Percentiles rank a stretch among this genome's conserved stretches.
Evolutionary conservation across 306 rosid genomes (phyloP).

Genomic region (Styphnolobium japonicum): DNA sequence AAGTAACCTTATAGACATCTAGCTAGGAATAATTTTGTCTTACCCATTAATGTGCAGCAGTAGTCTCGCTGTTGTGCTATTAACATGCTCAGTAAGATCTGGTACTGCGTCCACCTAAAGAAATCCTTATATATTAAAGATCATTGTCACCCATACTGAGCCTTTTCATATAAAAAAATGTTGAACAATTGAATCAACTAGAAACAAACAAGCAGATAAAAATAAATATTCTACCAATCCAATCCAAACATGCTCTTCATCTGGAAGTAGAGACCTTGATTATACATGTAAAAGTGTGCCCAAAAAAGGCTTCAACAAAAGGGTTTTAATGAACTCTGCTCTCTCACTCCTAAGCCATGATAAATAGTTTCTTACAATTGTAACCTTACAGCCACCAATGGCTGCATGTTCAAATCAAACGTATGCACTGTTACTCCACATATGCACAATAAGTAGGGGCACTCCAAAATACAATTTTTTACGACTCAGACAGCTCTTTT

Average conservation of each 20-base stretch:
- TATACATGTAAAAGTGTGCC: background rate
- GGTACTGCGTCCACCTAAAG: slow-evolving; percentile 96
- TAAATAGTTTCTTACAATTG: slow-evolving; percentile 3
- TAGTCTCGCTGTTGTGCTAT: slow-evolving; percentile 78
- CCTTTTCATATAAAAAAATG: background rate
- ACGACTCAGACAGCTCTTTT: background rate
- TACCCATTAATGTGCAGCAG: slow-evolving; percentile 93
- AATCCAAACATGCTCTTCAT: slow-evolving; percentile 22
- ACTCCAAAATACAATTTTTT: background rate
- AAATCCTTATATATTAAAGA: slow-evolving; percentile 33
- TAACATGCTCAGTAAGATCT: slow-evolving; percentile 78
- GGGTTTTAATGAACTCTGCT: background rate
- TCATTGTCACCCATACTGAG: slow-evolving; percentile 10
- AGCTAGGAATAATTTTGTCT: slow-evolving; percentile 20
- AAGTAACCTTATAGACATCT: slow-evolving; percentile 19
- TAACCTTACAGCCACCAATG: background rate
- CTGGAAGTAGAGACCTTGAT: slow-evolving; percentile 5
- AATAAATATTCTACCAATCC: background rate
- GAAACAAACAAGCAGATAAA: slow-evolving; percentile 1
- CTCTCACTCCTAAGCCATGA: slow-evolving; percentile 2
- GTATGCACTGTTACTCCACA: background rate
- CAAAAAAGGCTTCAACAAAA: slow-evolving; percentile 10
- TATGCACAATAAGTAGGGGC: background rate
- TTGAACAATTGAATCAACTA: slow-evolving; percentile 9
- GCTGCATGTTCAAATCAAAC: background rate